Conservation (phyloP, 2,329 filamentous ascomycete genomes). For the Lecanicillium sp. region DNA sequence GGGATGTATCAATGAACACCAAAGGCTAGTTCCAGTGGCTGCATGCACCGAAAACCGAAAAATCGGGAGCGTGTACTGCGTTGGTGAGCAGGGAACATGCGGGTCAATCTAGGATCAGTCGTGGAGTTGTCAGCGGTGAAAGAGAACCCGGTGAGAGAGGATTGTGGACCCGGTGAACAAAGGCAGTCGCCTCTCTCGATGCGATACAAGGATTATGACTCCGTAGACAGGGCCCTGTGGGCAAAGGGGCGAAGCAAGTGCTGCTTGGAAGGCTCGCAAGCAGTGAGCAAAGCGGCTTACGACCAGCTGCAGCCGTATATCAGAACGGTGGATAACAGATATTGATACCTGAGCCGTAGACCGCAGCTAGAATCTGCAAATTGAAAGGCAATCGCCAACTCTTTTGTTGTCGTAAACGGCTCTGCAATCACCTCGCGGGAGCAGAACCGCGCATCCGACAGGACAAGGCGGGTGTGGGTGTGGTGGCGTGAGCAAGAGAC, state of each 20-base stretch:
- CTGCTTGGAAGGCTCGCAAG: too few relatives aligned
- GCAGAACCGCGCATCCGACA: neutral
- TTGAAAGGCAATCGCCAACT: too few relatives aligned
- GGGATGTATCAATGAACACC: slow-evolving; percentile 1
- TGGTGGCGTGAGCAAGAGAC: neutral
- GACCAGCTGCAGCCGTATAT: too few relatives aligned
- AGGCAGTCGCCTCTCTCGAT: neutral
- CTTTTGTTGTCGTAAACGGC: too few relatives aligned
- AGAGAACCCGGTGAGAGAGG: slow-evolving; percentile 5
- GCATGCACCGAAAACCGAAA: neutral
- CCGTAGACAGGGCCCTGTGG: too few relatives aligned
- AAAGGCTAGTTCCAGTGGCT: slow-evolving; percentile 1
- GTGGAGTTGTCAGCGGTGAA: slow-evolving; percentile 1
- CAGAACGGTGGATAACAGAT: too few relatives aligned
- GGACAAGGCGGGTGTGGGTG: neutral
- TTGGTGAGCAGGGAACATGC: slow-evolving; percentile 6
- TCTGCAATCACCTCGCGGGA: neutral
- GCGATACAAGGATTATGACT: neutral
- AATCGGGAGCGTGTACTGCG: neutral
- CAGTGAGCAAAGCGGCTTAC: too few relatives aligned
- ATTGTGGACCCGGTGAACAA: slow-evolving; percentile 13
- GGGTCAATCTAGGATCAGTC: slow-evolving; percentile 11
- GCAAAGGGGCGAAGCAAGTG: too few relatives aligned
- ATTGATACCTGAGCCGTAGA: too few relatives aligned
- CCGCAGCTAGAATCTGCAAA: too few relatives aligned